A percentile compares a stretch with the other conserved stretches of the same genome.
Evolutionary conservation across 345 rosid genomes (phyloP).

Genomic region (Brassica nigra): DNA sequence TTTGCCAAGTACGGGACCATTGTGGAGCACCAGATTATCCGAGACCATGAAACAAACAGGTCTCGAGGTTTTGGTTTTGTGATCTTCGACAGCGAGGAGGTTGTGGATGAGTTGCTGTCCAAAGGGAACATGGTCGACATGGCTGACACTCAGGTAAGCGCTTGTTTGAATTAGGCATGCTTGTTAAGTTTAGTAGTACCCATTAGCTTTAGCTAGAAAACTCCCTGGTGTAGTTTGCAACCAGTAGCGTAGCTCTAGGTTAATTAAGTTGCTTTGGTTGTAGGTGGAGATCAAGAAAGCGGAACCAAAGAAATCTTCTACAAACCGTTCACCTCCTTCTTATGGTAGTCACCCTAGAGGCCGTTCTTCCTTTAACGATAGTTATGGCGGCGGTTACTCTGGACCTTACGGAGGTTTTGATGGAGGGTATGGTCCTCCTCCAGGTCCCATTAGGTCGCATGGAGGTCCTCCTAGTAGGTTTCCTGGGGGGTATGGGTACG

Average conservation of each 20-base stretch:
- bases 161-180: slow-evolving; percentile 33
- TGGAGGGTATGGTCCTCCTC: slow-evolving; percentile 81
- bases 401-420: slow-evolving; percentile 67
- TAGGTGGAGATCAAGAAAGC: slow-evolving; percentile 99
- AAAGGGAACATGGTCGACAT: slow-evolving; percentile 94
- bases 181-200: slow-evolving; percentile 18
- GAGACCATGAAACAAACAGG: slow-evolving; percentile 88
- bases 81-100: slow-evolving; percentile 80
- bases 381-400: slow-evolving; percentile 44
- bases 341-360: slow-evolving; percentile 78
- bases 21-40: slow-evolving; percentile 82
- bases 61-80: slow-evolving; percentile 94
- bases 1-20: slow-evolving; percentile 80
- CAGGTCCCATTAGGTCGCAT: slow-evolving; percentile 72
- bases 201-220: slow-evolving; percentile 27
- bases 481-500: slow-evolving; percentile 72
- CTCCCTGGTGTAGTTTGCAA: slow-evolving; percentile 45
- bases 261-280: slow-evolving; percentile 94
- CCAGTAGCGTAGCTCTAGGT: slow-evolving; percentile 65
- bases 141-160: slow-evolving; percentile 89
- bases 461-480: slow-evolving; percentile 63
- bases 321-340: slow-evolving; percentile 83
- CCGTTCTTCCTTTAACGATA: slow-evolving; percentile 65
- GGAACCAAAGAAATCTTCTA: slow-evolving; percentile 95
- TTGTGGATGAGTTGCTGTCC: slow-evolving; percentile 75